Percentiles rank a stretch among this genome's conserved stretches.
These are phyloP conservation scores for Colletotrichum spinosum DNA, from an alignment of 2,329 filamentous ascomycete species.

Conservation along the genomic window DNA sequence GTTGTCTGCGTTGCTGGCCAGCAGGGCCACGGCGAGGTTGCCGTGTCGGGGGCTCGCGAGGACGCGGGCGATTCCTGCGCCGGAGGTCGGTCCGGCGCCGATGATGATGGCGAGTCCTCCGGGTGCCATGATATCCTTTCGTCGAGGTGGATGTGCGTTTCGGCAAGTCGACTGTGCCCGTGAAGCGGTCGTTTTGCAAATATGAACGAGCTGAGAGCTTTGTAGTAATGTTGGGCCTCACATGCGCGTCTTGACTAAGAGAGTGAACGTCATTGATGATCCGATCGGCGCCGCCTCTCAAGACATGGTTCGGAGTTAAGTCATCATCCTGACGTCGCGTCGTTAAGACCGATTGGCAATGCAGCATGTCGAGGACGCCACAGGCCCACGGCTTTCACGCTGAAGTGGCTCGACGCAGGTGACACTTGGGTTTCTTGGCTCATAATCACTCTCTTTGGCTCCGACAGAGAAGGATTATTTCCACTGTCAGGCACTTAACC, in stretches of 20 bases:
- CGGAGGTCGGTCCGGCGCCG: constrained; percentile 62
- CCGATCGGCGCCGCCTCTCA: constrained; percentile 14
- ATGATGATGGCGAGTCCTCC: constrained; percentile 62
- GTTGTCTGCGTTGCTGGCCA: constrained; percentile 60
- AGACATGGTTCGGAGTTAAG: constrained; percentile 16
- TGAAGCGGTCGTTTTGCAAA: not conserved
- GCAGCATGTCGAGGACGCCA: constrained; percentile 15
- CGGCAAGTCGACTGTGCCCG: not conserved
- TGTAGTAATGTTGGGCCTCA: not conserved
- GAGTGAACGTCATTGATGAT: constrained; percentile 29
- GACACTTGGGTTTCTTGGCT: no score
- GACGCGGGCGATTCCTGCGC: constrained; percentile 66
- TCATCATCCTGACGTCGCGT: constrained; percentile 7
- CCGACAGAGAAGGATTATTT: no score
- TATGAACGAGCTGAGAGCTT: not conserved
- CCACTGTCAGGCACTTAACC: no score
- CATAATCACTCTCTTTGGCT: no score
- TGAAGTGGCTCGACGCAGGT: no score
- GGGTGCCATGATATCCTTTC: constrained; percentile 52
- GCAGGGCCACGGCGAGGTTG: constrained; percentile 66
- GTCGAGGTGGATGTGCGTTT: not conserved
- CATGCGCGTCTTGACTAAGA: not conserved
- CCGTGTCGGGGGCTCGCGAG: constrained; percentile 62
- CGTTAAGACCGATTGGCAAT: constrained; percentile 3
- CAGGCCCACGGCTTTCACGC: not conserved